Percentiles rank a stretch among this genome's conserved stretches.
phyloP scores from a whole-genome alignment of 192 early-diverging fungal species.

The Coemansia asiatica region DNA sequence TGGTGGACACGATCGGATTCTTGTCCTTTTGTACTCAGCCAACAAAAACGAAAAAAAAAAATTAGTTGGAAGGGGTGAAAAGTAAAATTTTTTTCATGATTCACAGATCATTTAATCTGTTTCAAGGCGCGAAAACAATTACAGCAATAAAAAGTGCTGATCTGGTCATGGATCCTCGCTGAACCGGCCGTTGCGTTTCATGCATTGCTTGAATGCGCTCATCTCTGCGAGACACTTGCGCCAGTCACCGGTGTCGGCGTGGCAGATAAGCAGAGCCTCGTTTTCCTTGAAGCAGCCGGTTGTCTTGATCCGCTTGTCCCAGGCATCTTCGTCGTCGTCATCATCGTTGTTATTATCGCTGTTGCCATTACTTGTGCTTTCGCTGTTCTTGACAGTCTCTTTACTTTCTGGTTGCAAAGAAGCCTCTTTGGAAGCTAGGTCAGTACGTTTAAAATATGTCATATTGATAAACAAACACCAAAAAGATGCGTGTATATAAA shows the following conservation, averaged over 20 bases:
- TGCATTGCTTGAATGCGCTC: constrained; percentile 77
- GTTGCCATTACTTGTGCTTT: background rate
- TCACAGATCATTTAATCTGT: background rate
- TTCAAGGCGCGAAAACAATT: background rate
- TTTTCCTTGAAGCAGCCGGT: constrained; percentile 84
- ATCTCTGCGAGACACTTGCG: constrained; percentile 77
- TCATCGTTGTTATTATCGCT: constrained; percentile 14
- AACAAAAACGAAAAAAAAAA: background rate
- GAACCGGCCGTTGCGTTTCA: constrained; percentile 33
- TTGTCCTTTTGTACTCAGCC: background rate
- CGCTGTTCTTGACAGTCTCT: background rate
- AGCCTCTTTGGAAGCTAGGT: background rate
- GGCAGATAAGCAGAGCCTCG: constrained; percentile 78
- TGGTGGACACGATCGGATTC: background rate
- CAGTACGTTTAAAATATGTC: background rate
- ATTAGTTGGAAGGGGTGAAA: background rate
- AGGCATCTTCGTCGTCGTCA: constrained; percentile 79
- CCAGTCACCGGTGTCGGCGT: constrained; percentile 86
- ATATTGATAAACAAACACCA: background rate
- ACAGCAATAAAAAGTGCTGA: background rate
- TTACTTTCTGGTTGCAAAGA: background rate
- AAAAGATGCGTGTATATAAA: background rate
- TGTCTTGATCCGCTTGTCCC: constrained; percentile 70
- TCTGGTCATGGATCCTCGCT: background rate
- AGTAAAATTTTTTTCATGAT: constrained; percentile 7